Evolutionary conservation across 2,329 filamentous ascomycete genomes (phyloP).

Genomic region (Scolecobasidium constrictum): DNA sequence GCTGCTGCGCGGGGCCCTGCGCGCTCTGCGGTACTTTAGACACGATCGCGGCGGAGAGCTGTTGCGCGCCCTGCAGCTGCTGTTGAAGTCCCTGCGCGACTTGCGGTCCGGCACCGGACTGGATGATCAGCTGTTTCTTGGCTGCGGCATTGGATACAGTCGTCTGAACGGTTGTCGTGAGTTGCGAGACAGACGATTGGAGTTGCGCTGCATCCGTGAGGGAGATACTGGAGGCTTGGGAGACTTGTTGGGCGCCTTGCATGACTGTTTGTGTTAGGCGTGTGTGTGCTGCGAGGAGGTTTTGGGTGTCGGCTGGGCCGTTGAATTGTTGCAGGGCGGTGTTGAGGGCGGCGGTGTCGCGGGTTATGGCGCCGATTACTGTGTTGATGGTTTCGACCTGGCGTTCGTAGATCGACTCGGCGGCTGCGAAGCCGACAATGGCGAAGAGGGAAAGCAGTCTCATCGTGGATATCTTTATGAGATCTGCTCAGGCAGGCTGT

Average conservation of each 20-base stretch:
- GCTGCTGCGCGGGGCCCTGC: slow-evolving; percentile 15
- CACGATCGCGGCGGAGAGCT: slow-evolving; percentile 19
- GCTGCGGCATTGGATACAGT: slow-evolving; percentile 16
- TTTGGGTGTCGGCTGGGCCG: slow-evolving; percentile 14
- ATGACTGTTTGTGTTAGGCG: slow-evolving; percentile 18
- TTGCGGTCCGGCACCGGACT: slow-evolving; percentile 15
- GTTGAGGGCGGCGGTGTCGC: slow-evolving; percentile 14
- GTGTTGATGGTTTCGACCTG: slow-evolving; percentile 9
- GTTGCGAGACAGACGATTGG: slow-evolving; percentile 16
- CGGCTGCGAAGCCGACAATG: background rate
- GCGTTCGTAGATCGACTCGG: slow-evolving; percentile 6
- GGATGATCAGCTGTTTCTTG: slow-evolving; percentile 19
- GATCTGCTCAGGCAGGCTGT: background rate
- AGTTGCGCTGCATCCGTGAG: slow-evolving; percentile 19
- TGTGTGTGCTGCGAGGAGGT: slow-evolving; percentile 16
- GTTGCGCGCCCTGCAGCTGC: slow-evolving; percentile 18
- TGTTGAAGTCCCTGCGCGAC: slow-evolving; percentile 17
- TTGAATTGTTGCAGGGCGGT: slow-evolving; percentile 17
- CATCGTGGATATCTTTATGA: background rate
- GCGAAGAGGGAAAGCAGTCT: background rate
- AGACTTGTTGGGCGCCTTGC: slow-evolving; percentile 17
- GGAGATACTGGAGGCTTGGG: slow-evolving; percentile 15
- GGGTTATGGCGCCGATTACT: slow-evolving; percentile 10
- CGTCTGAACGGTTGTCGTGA: slow-evolving; percentile 18
- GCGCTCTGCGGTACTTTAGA: slow-evolving; percentile 21